Evolutionary conservation across 306 rosid species (phyloP).

Genomic region (Acacia confusa): DNA sequence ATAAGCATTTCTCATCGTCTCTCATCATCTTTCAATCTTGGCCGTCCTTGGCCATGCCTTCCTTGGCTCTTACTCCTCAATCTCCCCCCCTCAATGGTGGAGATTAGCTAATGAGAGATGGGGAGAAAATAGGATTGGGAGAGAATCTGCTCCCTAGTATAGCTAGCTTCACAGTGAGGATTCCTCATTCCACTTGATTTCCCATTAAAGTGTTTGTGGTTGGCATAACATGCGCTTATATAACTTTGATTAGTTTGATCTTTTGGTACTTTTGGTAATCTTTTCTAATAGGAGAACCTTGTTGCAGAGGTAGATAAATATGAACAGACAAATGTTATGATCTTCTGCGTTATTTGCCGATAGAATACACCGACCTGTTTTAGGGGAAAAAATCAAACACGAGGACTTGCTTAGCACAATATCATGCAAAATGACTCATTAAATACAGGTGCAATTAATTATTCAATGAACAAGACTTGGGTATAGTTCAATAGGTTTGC

Average conservation of each 20-base stretch:
- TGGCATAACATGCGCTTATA: neutral
- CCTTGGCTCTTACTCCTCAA: no score
- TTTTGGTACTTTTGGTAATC: neutral
- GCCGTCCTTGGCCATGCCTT: no score
- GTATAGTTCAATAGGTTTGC: neutral
- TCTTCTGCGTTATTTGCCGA: neutral
- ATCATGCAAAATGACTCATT: neutral
- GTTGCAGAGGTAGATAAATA: neutral
- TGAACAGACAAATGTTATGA: neutral
- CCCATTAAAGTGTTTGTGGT: neutral
- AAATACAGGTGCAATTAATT: neutral
- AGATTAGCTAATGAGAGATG: no score
- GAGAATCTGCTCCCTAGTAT: no score
- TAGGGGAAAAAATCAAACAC: neutral
- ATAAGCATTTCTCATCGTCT: no score
- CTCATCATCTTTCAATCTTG: no score
- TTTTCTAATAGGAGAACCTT: neutral
- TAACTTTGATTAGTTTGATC: neutral
- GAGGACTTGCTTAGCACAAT: neutral
- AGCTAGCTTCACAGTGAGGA: no score
- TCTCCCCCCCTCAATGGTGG: no score
- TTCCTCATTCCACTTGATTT: neutral
- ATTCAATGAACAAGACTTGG: neutral
- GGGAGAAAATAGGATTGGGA: no score
- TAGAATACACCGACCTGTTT: neutral